Evolutionary conservation across 768 basidiomycete species (phyloP), one percentile per base, ranked within the genome.

Genomic region (Kwoniella botswanensis): DNA sequence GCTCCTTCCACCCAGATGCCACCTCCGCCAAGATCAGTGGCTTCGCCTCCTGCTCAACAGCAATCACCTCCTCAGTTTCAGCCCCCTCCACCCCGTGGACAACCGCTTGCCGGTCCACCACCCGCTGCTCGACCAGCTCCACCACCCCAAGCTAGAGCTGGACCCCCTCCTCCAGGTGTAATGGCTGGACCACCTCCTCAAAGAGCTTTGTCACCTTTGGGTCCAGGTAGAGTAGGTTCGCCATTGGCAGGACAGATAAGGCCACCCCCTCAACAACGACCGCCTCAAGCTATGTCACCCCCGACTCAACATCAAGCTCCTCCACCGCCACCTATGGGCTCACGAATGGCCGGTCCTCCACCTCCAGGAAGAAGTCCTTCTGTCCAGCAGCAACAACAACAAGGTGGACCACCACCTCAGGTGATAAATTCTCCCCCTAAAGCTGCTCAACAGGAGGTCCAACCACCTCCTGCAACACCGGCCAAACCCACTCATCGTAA

Each of bases 401-500:
- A 46, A 22, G 29, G 29, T 71, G 4, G 73, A 3, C 75, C 73
- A 41, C 26, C 73, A 11, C 44, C 58, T n/a, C 67, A 68, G 21
- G 46, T 35, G 54, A 44, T 57, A 15, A 56, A 59, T n/a, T 68
- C 81, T 22, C 81, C 83, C 17, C 72, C 79, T 29, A 78, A 79
- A 44, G 80, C 83, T 22, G 71, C 78, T 29, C 79, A 78, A 42
- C 80, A 77, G 12, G 22, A 61, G 52, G 83, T 83, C 11, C 80
- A 84, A 22, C 85, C 86, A 9, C 85, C 87, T 42, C 84, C 74
- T 5, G 69, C 80, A 12, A 73, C 81, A 41, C 72, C 78, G 12
- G 65, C 74, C 1, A 79, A 79, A 50, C 86, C 88, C 18, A 88
- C 88, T 80, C 89, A 90, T 82, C 90, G 89, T 90, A 74, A 82